Evolutionary conservation across 73 alveolate genomes (phyloP).

Genomic region (Urostyla sp.): DNA sequence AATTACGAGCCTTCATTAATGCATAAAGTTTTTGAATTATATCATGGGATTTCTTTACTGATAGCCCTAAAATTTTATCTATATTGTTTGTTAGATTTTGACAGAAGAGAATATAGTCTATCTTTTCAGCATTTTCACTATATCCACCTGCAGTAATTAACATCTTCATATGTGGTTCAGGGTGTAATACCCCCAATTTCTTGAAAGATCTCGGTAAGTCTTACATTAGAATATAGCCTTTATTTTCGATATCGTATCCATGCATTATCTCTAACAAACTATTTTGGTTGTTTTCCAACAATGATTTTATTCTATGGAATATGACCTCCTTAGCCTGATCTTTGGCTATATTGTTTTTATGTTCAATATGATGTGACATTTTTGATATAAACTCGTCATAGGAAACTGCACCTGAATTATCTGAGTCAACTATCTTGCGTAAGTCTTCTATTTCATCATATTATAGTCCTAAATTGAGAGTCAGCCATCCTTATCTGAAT

Average conservation of each 20-base stretch:
- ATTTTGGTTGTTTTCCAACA: constrained; percentile 25
- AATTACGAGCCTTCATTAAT: constrained; percentile 4
- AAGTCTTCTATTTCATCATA: constrained; percentile 60
- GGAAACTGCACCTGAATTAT: constrained; percentile 23
- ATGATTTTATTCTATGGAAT: constrained; percentile 52
- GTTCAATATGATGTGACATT: constrained; percentile 27
- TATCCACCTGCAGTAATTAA: constrained; percentile 49
- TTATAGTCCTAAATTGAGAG: constrained; percentile 42
- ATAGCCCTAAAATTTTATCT: constrained; percentile 9
- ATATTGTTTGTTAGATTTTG: constrained; percentile 4
- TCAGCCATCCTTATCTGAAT: constrained; percentile 55
- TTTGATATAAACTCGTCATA: constrained; percentile 46
- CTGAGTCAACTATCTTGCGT: constrained; percentile 45
- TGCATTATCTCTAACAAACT: constrained; percentile 40
- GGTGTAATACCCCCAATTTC: constrained; percentile 46
- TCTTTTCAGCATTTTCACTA: neutral
- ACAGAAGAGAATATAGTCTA: constrained; percentile 38
- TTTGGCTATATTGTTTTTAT: constrained; percentile 20
- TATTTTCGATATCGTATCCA: constrained; percentile 24
- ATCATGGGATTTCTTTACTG: constrained; percentile 40
- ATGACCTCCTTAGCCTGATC: constrained; percentile 35
- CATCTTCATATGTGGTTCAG: constrained; percentile 42
- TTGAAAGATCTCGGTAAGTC: constrained; percentile 38
- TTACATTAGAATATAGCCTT: constrained; percentile 19
- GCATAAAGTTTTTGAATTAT: constrained; percentile 26